phyloP scores from a whole-genome alignment of 148 eudicot species.

The Hydrangea macrophylla region DNA sequence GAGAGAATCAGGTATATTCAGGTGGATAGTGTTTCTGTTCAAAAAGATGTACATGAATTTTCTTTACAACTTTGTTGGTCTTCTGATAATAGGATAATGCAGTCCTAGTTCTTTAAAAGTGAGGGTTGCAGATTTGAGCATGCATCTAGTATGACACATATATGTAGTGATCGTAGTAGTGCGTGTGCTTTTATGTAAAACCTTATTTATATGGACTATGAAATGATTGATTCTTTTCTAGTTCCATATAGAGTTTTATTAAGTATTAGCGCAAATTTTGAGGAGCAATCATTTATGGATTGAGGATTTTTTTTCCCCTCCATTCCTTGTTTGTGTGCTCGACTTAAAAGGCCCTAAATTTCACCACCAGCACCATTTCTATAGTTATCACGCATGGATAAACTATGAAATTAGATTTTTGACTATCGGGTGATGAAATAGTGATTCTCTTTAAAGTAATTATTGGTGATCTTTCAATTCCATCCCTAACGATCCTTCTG shows the following conservation, averaged over 20 bases:
- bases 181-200: background rate
- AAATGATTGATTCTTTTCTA: background rate
- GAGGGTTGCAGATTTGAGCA: background rate
- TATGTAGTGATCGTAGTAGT: background rate
- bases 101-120: background rate
- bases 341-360: background rate
- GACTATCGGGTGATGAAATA: background rate
- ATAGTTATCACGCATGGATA: background rate
- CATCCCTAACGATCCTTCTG: background rate
- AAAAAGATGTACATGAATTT: background rate
- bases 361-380: background rate
- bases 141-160: background rate
- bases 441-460: background rate
- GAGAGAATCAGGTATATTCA: slow-evolving; percentile 71
- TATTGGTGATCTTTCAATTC: background rate
- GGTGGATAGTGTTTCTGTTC: background rate
- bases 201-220: background rate
- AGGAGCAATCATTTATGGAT: background rate
- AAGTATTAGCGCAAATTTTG: background rate
- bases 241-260: background rate
- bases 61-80: background rate
- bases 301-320: background rate
- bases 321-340: background rate
- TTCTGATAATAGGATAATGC: background rate
- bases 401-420: background rate